Evolutionary conservation across 345 rosid species (phyloP).

Genomic region (Brassica carinata): DNA sequence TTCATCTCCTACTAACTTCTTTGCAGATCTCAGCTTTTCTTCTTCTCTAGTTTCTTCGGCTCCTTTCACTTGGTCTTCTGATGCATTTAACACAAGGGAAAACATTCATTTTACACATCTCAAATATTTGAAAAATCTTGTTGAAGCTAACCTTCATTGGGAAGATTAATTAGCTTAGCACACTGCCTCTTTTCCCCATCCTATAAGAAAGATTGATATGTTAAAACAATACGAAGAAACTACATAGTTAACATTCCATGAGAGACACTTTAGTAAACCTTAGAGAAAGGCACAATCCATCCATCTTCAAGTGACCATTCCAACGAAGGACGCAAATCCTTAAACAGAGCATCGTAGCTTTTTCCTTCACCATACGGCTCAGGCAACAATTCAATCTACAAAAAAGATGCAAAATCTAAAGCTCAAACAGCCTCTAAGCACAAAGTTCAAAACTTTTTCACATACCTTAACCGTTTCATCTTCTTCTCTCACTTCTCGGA

Average conservation of each 20-base stretch:
- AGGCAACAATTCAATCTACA: slow-evolving; percentile 35
- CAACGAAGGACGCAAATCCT: slow-evolving; percentile 33
- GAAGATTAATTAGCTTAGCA: slow-evolving; percentile 19
- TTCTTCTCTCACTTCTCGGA: slow-evolving; percentile 7
- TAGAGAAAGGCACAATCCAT: slow-evolving; percentile 27
- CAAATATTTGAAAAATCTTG: not conserved
- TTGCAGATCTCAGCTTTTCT: not conserved
- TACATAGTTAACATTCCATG: not conserved
- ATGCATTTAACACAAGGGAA: not conserved
- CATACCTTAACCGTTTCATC: slow-evolving; percentile 11
- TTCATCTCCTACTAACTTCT: slow-evolving; percentile 43
- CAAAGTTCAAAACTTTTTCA: not conserved
- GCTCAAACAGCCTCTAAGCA: not conserved
- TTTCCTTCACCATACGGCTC: slow-evolving; percentile 32
- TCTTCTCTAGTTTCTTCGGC: not conserved
- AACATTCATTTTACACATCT: not conserved
- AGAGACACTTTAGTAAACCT: slow-evolving; percentile 10
- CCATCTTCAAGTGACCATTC: slow-evolving; percentile 34
- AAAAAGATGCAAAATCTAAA: not conserved
- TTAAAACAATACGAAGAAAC: not conserved
- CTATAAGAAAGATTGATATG: not conserved
- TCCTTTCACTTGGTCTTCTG: slow-evolving; percentile 17
- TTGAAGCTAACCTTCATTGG: not conserved
- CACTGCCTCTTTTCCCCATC: slow-evolving; percentile 31
- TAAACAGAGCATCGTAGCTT: not conserved